phyloP scores from a whole-genome alignment of 257 asterid species.

The Paulownia fortunei region DNA sequence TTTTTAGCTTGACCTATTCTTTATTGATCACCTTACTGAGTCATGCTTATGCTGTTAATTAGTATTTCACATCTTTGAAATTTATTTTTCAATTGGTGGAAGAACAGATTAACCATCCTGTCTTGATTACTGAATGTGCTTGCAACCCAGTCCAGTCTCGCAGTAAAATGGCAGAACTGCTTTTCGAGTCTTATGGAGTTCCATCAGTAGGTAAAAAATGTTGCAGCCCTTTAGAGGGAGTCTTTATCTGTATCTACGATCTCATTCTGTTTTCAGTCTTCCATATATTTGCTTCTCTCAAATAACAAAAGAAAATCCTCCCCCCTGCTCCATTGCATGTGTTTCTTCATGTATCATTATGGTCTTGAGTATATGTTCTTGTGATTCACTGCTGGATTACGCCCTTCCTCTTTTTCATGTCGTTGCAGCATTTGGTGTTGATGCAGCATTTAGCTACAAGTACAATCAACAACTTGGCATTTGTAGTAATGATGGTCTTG shows the following conservation, averaged over 20 bases:
- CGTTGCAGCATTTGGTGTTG: slow-evolving; percentile 89
- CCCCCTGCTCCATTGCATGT: slow-evolving; percentile 8
- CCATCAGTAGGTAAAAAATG: slow-evolving; percentile 79
- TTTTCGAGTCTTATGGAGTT: slow-evolving; percentile 96
- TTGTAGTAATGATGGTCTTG: slow-evolving; percentile 81
- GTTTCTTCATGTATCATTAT: background rate
- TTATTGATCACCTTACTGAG: background rate
- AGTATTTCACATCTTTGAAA: slow-evolving; percentile 29
- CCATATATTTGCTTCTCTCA: background rate
- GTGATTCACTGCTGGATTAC: slow-evolving; percentile 23
- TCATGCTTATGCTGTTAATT: slow-evolving; percentile 22
- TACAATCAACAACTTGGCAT: slow-evolving; percentile 80
- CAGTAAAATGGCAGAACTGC: slow-evolving; percentile 96
- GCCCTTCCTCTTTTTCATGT: slow-evolving; percentile 18
- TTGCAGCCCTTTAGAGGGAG: slow-evolving; percentile 4
- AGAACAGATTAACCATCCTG: slow-evolving; percentile 92
- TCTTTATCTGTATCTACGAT: background rate
- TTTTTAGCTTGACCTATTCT: slow-evolving; percentile 12
- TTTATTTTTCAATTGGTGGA: slow-evolving; percentile 38
- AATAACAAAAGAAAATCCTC: background rate
- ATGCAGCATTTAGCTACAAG: slow-evolving; percentile 94
- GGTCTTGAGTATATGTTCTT: slow-evolving; percentile 8
- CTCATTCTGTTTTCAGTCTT: background rate
- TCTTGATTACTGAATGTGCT: slow-evolving; percentile 93
- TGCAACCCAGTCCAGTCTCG: slow-evolving; percentile 98